Evolutionary conservation across 805 yeast genomes (phyloP), one percentile per base, ranked within the genome.

Genomic region (Kazachstania kunashirensis): DNA sequence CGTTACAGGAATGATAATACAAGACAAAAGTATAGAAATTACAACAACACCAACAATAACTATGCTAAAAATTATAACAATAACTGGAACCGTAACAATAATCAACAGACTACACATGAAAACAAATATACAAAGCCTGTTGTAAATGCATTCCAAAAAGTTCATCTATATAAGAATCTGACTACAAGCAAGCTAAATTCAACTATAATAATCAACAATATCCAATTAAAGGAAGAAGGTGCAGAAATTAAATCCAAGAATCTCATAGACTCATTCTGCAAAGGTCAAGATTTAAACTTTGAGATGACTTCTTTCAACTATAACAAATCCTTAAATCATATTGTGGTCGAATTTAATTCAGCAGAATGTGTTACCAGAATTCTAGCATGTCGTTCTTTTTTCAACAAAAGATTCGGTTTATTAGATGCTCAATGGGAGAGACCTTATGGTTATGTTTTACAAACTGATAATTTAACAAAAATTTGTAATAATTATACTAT

Each of bases 371-470:
- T 51, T 1, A 48, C 57, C 1, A 36, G 48, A 11, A 47, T 52
- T 8, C 31, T 55, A 13, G 39, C 50, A 15, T 48, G 53, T 19
- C 44, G 46, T 36, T 38, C 50, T 3, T 52, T 40, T 24, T 36
- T 57, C 12, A 49, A 51, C 13, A 36, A 36, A 27, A 42, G 44
- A 27, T 20, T 48, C 11, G 40, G 37, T 6, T 12, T 32, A 18
- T 9, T 21, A 23, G 10, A 15, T 7, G 18, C 36, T n/a, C 29
- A 33, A 20, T 55, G 59, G 59, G 34, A 29, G 7, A 44, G 61
- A 32, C 62, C 62, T 2, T 38, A 43, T 18, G 51, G 47, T 7
- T 55, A 44, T 24, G 41, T 57, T 2, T 49, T 44, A 17, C 49
- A 45, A 33, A 23, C 42, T 20, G 49, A 46, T 33, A 41, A 42